Evolutionary conservation across 495 filamentous ascomycete genomes (phyloP), one percentile per base, ranked within the genome.

Genomic region (Staphylotrichum tortipilum): DNA sequence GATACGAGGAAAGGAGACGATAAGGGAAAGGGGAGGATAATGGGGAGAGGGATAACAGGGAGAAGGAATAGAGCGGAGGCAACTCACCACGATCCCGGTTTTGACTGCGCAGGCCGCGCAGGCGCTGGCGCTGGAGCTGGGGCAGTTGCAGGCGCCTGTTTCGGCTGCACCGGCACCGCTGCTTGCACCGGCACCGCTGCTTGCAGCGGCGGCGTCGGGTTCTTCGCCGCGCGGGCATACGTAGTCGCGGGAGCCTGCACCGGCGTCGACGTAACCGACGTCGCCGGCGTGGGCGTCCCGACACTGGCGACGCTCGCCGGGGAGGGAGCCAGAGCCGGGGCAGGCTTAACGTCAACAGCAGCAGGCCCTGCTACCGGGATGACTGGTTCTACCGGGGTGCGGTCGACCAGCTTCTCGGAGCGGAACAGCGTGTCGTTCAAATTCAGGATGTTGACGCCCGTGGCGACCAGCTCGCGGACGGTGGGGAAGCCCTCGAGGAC

Each of bases 401-500:
- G 69, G 57, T 74, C 51, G 31, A 65, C 35, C 52, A 79, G 54
- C 58, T 75, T 76, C 73, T 81, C 73, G 17, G 69, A 65, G 19
- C 86, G 81, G 65, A 94, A 91, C 15, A 91, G 64, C 22, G 74
- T 69, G 4, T 77, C 69, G 56, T 57, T 57, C 19, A 89, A 79
- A 50, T 74, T 80, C 23, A 78, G 66, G 23, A 76, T 78, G 39
- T 74, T 68, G 57, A 84, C 82, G 22, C 76, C 75, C 11, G 68
- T 72, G 18, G 69, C 70, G 7, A 68, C 69, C 33, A 94, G 68
- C 50, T 87, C 82, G 37, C 76, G 75, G 28, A 82, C 83, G 18
- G 86, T 83, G 7, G 86, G 80, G 36, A 77, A 68, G 12, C 87
- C 88, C 67, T 92, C 85, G 22, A 95, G 64, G 11, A 95, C 68